These are phyloP conservation scores for Xylaria sp. DNA, from an alignment of 2,329 filamentous ascomycete species.

Conservation along the genomic window DNA sequence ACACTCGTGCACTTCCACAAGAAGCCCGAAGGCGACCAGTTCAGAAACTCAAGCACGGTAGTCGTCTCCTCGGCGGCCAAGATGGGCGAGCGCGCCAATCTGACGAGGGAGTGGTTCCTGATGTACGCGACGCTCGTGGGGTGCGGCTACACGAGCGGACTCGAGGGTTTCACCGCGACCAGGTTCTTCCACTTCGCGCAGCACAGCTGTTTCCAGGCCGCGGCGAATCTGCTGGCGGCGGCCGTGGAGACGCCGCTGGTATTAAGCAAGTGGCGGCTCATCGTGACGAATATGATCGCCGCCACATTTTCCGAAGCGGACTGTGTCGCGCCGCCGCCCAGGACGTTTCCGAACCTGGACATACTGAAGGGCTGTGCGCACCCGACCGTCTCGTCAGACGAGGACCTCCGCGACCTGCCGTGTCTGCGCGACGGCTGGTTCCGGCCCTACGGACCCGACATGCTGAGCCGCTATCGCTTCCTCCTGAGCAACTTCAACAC, in stretches of 20 bases:
- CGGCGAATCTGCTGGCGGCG: slow-evolving; percentile 33
- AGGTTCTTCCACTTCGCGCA: slow-evolving; percentile 37
- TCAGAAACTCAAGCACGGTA: slow-evolving; percentile 33
- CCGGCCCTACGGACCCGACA: slow-evolving; percentile 37
- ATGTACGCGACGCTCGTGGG: slow-evolving; percentile 44
- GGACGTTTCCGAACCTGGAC: slow-evolving; percentile 31
- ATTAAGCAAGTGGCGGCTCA: slow-evolving; percentile 40
- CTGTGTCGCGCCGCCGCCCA: slow-evolving; percentile 28
- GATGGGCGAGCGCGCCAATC: slow-evolving; percentile 29
- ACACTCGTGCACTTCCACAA: slow-evolving; percentile 50
- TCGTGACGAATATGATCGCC: slow-evolving; percentile 36
- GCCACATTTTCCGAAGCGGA: slow-evolving; percentile 29
- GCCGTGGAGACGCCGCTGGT: slow-evolving; percentile 30
- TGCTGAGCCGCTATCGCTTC: slow-evolving; percentile 37
- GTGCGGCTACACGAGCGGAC: slow-evolving; percentile 41
- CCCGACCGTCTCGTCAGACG: slow-evolving; percentile 37
- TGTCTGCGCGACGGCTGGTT: slow-evolving; percentile 39
- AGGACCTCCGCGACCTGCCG: slow-evolving; percentile 28
- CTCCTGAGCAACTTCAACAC: slow-evolving; percentile 40
- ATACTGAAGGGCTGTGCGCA: slow-evolving; percentile 29
- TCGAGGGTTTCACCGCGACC: slow-evolving; percentile 35
- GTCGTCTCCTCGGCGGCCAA: slow-evolving; percentile 28
- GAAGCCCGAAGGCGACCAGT: slow-evolving; percentile 37
- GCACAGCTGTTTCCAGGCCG: slow-evolving; percentile 36
- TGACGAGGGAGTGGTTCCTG: slow-evolving; percentile 39